These are phyloP conservation scores for Nakazawaea ishiwadae DNA, from an alignment of 805 yeast species.

Conservation along the genomic window DNA sequence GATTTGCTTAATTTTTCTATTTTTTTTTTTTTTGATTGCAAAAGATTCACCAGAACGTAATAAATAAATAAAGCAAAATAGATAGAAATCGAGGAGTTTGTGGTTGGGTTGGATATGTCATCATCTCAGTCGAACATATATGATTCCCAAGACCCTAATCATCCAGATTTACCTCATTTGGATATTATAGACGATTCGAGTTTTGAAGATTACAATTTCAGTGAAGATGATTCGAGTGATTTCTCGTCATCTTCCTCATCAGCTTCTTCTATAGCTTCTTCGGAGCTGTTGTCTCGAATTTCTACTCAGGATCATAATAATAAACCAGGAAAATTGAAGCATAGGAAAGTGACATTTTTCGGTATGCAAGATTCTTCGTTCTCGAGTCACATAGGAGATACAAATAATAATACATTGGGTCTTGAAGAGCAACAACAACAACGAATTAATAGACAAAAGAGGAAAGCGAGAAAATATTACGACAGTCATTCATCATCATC, in stretches of 20 bases:
- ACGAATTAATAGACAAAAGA: background rate
- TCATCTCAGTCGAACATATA: slow-evolving; percentile 21
- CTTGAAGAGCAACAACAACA: background rate
- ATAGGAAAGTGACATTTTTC: slow-evolving; percentile 5
- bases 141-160: slow-evolving; percentile 37
- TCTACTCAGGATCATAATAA: too few species aligned
- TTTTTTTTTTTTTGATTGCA: too few species aligned
- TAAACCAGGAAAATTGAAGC: too few species aligned
- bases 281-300: too few species aligned
- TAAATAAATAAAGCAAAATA: too few species aligned
- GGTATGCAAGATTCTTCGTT: background rate
- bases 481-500: slow-evolving; percentile 32
- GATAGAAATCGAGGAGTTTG: too few species aligned
- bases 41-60: too few species aligned
- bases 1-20: too few species aligned
- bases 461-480: slow-evolving; percentile 24
- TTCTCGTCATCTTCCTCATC: slow-evolving; percentile 6
- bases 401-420: background rate
- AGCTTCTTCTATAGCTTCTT: background rate
- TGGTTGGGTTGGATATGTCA: too few species aligned
- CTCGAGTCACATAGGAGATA: background rate
- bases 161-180: slow-evolving; percentile 33
- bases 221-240: slow-evolving; percentile 14
- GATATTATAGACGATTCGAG: slow-evolving; percentile 27
- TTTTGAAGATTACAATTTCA: slow-evolving; percentile 24